Base-by-base conservation (phyloP, 768 basidiomycete genomes). In the Sutorius australiensis region DNA sequence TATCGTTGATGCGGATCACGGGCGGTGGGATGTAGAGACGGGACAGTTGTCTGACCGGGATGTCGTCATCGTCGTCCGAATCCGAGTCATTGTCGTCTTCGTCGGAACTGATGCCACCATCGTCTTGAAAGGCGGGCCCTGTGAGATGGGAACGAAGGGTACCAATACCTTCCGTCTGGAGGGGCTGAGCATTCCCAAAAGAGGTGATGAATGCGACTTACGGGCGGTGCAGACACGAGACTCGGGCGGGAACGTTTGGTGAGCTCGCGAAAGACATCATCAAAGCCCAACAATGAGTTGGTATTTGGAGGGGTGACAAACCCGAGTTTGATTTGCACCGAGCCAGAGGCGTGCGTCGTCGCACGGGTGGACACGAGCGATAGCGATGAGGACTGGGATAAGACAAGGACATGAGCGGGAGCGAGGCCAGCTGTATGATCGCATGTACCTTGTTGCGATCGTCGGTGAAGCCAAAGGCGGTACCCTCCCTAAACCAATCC, bases 141-240 rank as follows among this genome's bases (percentile, higher is more conserved):
- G 56, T 65, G 17, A 80, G 73, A 64, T 82, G 73, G 3, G 84
- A 86, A 28, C 87, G 86, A 24, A 90, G 73, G 3, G 92, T 94
- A 47, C 92, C 92, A 28, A 93, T 83, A 24, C 92, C 89, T 70
- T 90, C 84, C 10, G 89, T 92, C 91, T 94, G 45, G 1, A 36
- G 31, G 5, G 24, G 49, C 19, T 54, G 7, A 47, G 17, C 3
- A 30, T 9, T 24, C 41, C n/a, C 28, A 40, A 36, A 41, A 49
- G 3, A 33, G 43, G 21, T 17, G 19, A 3, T 0, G 30, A 36
- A 54, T 27, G n/a, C 27, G 30, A 77, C 86, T 55, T 61, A 90
- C 89, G 1, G 92, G 89, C 8, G 89, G 87, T 1, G 85, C 84
- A 37, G 87, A 87, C 12, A 87, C 83, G 4, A 92, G 74, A 21